A percentile compares a stretch with the other conserved stretches of the same genome.
phyloP scores from a whole-genome alignment of 1,284 basidiomycete species.

The Athelia psychrophila region DNA sequence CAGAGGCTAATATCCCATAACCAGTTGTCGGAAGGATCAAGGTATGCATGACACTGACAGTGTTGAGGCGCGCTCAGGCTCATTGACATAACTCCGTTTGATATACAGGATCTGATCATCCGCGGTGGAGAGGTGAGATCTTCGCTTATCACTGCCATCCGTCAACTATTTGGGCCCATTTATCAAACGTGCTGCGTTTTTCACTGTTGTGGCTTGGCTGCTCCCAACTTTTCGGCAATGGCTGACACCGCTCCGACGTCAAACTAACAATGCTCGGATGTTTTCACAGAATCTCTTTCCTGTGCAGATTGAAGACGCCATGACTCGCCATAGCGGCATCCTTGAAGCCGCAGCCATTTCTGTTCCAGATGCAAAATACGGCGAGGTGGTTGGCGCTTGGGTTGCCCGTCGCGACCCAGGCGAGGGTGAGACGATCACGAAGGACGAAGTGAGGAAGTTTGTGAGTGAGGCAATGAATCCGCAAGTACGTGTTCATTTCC shows the following conservation, averaged over 20 bases:
- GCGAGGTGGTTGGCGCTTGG: conserved; percentile 81
- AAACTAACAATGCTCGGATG: background rate
- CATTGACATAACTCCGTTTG: too few species aligned
- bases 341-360: conserved; percentile 74
- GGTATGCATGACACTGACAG: conserved; percentile 28
- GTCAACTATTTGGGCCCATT: too few species aligned
- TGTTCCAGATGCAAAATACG: conserved; percentile 68
- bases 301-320: conserved; percentile 79
- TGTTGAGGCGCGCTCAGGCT: background rate
- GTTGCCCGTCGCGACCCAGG: conserved; percentile 49
- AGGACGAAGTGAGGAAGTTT: conserved; percentile 47
- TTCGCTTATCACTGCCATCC: too few species aligned
- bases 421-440: conserved; percentile 32
- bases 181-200: too few species aligned
- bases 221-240: conserved; percentile 1
- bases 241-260: background rate
- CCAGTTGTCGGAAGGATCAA: conserved; percentile 78
- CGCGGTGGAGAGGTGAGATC: conserved; percentile 84
- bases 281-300: conserved; percentile 72
- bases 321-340: conserved; percentile 61
- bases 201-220: too few species aligned
- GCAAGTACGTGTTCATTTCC: conserved; percentile 67
- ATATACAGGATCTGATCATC: conserved; percentile 75
- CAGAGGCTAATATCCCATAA: conserved; percentile 5
- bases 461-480: conserved; percentile 69